Conservation (phyloP, 176 grass and related monocot species). For the Carex scoparia region DNA sequence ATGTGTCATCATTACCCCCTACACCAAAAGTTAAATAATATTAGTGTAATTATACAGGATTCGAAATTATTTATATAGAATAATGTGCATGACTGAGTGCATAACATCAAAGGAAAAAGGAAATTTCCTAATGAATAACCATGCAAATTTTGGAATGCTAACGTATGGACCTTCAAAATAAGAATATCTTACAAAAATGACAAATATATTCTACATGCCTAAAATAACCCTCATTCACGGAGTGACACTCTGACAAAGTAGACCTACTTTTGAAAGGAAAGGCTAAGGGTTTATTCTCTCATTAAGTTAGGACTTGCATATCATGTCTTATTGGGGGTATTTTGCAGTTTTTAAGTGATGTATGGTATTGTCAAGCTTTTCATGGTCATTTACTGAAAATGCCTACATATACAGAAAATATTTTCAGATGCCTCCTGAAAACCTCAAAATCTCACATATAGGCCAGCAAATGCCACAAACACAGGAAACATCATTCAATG, state of each 20-base stretch:
- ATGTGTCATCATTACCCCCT: slow-evolving; percentile 98
- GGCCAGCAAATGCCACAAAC: neutral
- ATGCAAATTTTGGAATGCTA: neutral
- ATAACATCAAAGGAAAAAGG: neutral
- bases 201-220: neutral
- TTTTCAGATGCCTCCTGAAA: neutral
- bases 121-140: neutral
- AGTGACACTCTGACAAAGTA: neutral
- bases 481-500: neutral
- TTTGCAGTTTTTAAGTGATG: neutral
- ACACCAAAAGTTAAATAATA: slow-evolving; percentile 27
- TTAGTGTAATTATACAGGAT: slow-evolving; percentile 23
- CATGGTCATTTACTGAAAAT: neutral
- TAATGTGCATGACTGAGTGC: slow-evolving; percentile 16
- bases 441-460: neutral
- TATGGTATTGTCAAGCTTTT: neutral
- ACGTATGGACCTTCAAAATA: too few relatives aligned
- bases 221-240: neutral
- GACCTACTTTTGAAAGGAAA: neutral
- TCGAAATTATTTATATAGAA: neutral
- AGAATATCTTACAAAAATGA: neutral
- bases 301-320: neutral
- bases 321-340: neutral
- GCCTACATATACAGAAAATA: neutral
- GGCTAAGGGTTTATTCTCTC: neutral